Conservation (phyloP, 192 early-diverging fungal genomes). For the Umbelopsis vinacea region DNA sequence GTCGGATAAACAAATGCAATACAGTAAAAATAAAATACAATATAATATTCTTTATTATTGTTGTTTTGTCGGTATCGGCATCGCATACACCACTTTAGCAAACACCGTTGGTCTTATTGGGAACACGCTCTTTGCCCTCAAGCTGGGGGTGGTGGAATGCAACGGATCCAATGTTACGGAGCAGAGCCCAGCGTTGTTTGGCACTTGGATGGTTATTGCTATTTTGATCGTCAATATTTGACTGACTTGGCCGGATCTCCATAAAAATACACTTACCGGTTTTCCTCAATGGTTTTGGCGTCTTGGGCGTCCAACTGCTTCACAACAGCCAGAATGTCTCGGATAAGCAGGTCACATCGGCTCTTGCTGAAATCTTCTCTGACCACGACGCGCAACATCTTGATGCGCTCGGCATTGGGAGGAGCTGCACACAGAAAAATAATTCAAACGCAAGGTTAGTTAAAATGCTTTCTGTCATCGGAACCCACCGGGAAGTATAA, state of each 20-base stretch:
- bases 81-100: neutral
- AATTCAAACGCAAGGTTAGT: neutral
- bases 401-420: constrained; percentile 45
- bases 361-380: constrained; percentile 51
- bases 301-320: constrained; percentile 25
- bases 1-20: no score
- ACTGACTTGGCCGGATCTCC: neutral
- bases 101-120: constrained; percentile 9
- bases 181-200: constrained; percentile 22
- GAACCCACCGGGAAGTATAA: no score
- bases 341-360: constrained; percentile 35
- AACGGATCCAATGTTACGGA: constrained; percentile 5
- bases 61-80: neutral
- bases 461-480: neutral
- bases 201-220: constrained; percentile 9
- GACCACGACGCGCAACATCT: constrained; percentile 71
- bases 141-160: neutral
- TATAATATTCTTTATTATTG: no score
- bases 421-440: constrained; percentile 45
- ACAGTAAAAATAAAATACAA: no score
- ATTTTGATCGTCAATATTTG: neutral
- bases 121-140: neutral
- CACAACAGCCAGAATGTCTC: constrained; percentile 29
- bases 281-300: constrained; percentile 16
- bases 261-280: constrained; percentile 13